phyloP scores from a whole-genome alignment of 345 rosid species.

The Eucalyptus cloeziana region DNA sequence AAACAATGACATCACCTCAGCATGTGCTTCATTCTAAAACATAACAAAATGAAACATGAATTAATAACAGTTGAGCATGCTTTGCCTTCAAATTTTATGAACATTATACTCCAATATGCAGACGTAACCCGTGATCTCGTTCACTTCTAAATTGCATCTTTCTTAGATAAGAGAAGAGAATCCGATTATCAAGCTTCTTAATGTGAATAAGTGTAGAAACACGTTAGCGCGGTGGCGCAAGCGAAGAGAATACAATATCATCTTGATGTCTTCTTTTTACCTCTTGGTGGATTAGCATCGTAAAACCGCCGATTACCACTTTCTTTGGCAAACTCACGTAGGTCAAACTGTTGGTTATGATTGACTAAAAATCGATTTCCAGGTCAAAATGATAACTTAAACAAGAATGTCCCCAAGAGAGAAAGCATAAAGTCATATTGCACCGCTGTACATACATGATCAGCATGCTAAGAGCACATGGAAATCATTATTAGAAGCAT shows the following conservation, averaged over 20 bases:
- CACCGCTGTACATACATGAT: not conserved
- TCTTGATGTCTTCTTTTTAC: not conserved
- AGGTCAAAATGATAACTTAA: not conserved
- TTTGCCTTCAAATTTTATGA: too few relatives aligned
- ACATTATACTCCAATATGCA: too few relatives aligned
- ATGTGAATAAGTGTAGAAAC: too few relatives aligned
- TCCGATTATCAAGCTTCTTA: too few relatives aligned
- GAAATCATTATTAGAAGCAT: not conserved
- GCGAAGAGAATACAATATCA: too few relatives aligned
- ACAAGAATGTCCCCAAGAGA: not conserved
- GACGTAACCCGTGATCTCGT: too few relatives aligned
- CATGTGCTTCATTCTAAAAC: not conserved
- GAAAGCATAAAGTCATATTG: not conserved
- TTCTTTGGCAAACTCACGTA: not conserved
- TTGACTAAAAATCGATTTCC: not conserved
- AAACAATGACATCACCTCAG: not conserved
- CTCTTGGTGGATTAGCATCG: not conserved
- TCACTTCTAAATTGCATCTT: too few relatives aligned
- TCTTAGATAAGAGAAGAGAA: too few relatives aligned
- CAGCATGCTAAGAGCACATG: not conserved
- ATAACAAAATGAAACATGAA: too few relatives aligned
- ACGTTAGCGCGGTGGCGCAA: too few relatives aligned
- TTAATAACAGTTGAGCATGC: too few relatives aligned
- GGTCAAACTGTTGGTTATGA: not conserved
- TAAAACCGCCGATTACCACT: not conserved